These are phyloP conservation scores for Draba incana DNA, from an alignment of 345 rosid genomes.

Conservation along the genomic window DNA sequence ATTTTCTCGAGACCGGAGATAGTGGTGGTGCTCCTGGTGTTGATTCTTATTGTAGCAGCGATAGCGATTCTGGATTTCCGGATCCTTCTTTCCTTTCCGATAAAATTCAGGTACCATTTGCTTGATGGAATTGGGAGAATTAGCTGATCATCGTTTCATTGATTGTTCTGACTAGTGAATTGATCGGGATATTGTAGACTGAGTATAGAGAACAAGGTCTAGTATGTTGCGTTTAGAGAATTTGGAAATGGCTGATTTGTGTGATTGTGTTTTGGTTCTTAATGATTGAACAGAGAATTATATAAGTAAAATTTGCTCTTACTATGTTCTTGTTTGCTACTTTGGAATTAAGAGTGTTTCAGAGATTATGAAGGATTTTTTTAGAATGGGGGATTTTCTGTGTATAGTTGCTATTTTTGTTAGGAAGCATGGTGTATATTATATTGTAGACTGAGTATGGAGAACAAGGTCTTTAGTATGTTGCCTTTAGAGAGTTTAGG, in stretches of 20 bases:
- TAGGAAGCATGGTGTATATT: background rate
- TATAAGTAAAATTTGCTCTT: background rate
- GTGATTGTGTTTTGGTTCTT: constrained; percentile 7
- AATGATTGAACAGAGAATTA: background rate
- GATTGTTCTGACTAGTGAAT: background rate
- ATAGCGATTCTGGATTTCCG: constrained; percentile 74
- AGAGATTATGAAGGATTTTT: too few relatives aligned
- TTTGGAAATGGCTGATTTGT: background rate
- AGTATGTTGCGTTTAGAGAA: background rate
- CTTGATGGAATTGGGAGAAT: constrained; percentile 5
- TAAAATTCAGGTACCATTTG: constrained; percentile 81
- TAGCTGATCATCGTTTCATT: background rate
- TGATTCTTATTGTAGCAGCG: constrained; percentile 83
- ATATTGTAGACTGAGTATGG: background rate
- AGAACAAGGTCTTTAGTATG: background rate
- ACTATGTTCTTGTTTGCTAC: background rate
- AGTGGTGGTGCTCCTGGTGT: constrained; percentile 53
- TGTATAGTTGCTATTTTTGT: background rate
- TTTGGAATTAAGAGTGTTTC: background rate
- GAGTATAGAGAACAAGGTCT: background rate
- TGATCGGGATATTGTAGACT: background rate
- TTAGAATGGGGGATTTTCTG: constrained; percentile 12
- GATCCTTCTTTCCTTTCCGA: constrained; percentile 79
- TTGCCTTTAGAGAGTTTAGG: background rate
- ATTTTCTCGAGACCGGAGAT: constrained; percentile 73